phyloP scores from a whole-genome alignment of 225 moss, liverwort and hornwort genomes.

The Physcomitrellopsis africana region DNA sequence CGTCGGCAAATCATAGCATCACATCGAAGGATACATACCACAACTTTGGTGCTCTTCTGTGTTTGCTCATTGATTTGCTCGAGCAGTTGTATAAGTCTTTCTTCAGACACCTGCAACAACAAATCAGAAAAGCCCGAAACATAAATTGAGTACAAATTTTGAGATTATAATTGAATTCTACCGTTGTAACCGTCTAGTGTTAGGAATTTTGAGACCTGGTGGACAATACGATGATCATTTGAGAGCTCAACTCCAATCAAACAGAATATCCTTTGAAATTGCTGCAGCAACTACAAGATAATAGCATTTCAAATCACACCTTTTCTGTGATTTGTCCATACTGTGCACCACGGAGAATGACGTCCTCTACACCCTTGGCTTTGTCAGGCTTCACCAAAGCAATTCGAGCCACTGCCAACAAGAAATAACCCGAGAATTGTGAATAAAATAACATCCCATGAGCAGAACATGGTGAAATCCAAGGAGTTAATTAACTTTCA shows the following conservation, averaged over 20 bases:
- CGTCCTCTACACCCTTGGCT: slow-evolving; percentile 93
- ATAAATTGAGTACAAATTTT: not conserved
- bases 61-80: slow-evolving; percentile 99
- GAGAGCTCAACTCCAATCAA: not conserved
- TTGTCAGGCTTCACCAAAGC: slow-evolving; percentile 98
- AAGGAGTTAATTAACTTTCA: not conserved
- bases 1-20: not conserved
- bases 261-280: not conserved
- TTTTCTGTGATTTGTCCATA: slow-evolving; percentile 94
- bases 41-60: slow-evolving; percentile 81
- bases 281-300: not conserved
- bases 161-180: slow-evolving; percentile 8
- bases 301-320: slow-evolving; percentile 34
- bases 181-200: not conserved
- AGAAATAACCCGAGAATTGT: slow-evolving; percentile 15
- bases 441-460: too few species aligned
- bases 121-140: slow-evolving; percentile 11
- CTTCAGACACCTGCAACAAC: slow-evolving; percentile 76
- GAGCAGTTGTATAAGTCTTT: slow-evolving; percentile 72
- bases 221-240: not conserved
- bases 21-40: slow-evolving; percentile 46
- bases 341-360: slow-evolving; percentile 89
- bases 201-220: not conserved
- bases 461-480: not conserved
- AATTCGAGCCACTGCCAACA: slow-evolving; percentile 77